phyloP scores from a whole-genome alignment of 78 protist genomes.

The Diacronema lutheri region DNA sequence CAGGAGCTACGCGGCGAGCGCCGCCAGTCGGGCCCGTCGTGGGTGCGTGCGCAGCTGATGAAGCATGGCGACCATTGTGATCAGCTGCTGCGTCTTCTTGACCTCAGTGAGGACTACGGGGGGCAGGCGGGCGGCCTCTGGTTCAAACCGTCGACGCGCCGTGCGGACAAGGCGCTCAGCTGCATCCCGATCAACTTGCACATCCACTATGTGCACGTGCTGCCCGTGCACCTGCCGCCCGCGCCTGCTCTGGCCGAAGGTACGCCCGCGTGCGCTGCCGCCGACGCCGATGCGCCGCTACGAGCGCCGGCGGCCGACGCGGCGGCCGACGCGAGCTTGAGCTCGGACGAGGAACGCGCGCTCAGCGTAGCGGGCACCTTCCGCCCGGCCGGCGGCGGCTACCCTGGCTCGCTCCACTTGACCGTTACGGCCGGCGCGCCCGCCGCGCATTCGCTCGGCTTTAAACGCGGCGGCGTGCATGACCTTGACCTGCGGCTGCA shows the following conservation, averaged over 20 bases:
- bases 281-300: background rate
- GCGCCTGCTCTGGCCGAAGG: no score
- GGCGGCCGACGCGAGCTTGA: no score
- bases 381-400: background rate
- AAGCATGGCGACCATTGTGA: no score
- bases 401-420: background rate
- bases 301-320: no score
- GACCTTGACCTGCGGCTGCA: background rate
- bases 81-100: no score
- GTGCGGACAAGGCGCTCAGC: background rate
- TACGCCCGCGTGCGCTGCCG: background rate
- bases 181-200: background rate
- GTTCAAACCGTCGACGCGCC: background rate
- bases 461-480: background rate
- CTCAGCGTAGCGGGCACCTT: no score
- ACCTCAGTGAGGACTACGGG: no score
- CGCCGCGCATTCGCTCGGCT: slow-evolving; percentile 13
- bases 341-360: no score
- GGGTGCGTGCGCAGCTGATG: no score
- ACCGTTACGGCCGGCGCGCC: background rate
- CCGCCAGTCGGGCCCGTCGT: no score
- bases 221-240: background rate
- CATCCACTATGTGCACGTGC: background rate
- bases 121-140: background rate
- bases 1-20: no score